Evolutionary conservation across 345 rosid genomes (phyloP), one percentile per base, ranked within the genome.

Genomic region (Isatis tinctoria): DNA sequence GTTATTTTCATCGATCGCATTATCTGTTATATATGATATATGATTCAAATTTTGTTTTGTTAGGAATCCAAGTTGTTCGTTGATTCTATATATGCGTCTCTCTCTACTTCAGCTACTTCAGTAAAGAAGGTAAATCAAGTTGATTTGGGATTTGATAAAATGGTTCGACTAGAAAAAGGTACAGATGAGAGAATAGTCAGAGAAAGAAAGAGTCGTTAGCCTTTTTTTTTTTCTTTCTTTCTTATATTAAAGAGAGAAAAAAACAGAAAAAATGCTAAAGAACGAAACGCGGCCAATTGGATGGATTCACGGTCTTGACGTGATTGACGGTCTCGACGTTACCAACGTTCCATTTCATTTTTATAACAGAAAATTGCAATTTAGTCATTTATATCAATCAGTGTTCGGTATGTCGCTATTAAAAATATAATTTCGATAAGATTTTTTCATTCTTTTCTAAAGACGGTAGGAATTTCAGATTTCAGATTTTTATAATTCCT

Each of bases 241-340:
- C n/a, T n/a, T n/a, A n/a, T n/a, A n/a, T n/a, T n/a, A n/a, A n/a
- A n/a, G n/a, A n/a, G n/a, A n/a, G n/a, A n/a, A n/a, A n/a, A n/a
- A n/a, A n/a, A n/a, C n/a, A n/a, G 14, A 6, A 48, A 48, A 48
- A 48, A 48, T 54, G 61, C 20, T 60, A 41, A 44, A 61, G 49
- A 66, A 52, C 65, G 27, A 54, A 53, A 54, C 72, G 66, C 56
- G 37, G 18, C 41, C 73, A 43, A 39, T 56, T 30, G 37, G 30
- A 57, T 36, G 5, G 22, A 69, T 45, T 57, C 48, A 77, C 76
- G 72, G 68, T 41, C 45, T 57, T 32, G 58, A 39, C 75, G 71
- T 70, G 80, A 76, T 70, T 76, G 70, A 53, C 75, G 76, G 70
- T 70, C 40, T 56, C 52, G 45, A 26, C 61, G 27, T 74, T 32